Base-by-base conservation (phyloP, 2,329 filamentous ascomycete species). In the Emergomyces pasteurianus region DNA sequence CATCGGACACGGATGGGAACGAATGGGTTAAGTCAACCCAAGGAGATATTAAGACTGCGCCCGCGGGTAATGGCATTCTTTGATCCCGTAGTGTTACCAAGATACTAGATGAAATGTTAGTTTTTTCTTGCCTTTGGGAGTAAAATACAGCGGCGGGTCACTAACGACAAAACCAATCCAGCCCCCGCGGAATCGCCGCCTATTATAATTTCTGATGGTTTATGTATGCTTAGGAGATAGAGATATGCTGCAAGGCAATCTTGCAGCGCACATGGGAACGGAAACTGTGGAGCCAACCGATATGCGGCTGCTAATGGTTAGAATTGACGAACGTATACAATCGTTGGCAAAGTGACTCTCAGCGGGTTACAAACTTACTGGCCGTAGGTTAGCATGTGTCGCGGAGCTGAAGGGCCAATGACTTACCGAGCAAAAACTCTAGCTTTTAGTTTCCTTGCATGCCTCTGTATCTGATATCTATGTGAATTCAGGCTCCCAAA, bases 11-110 rank as follows among this genome's bases (percentile, higher is more conserved):
- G 65, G 92, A 96, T 0, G 94, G 94, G 65, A 97, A 97, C 0
- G 92, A 96, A 71, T 97, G 92, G 0, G 90, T 95, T 59, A 97
- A 77, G 71, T 99, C 94, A 9, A 92, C 91, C 94, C 94, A 99
- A 0, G 94, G 94, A 57, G 90, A 96, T 58, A 97, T 89, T 47
- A 97, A 79, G 52, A 97, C 86, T 4, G 88, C 92, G 1, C 94
- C 94, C 1, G 94, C 92, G 0, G 94, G 94, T 31, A 96, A 74
- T 6, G 92, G 88, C 16, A 96, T 78, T 0, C 86, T 87, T 70
- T 88, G 87, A 69, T 97, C 92, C 64, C 94, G 85, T 63, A 97
- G 74, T 1, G 85, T 83, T 36, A 95, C 87, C 60, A 99, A 75
- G 74, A 96, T 80, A 26, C 77, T 73, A 54, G 34, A 4, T 54